These are phyloP conservation scores for Voacanga thouarsii DNA, from an alignment of 257 asterid species.

Conservation along the genomic window DNA sequence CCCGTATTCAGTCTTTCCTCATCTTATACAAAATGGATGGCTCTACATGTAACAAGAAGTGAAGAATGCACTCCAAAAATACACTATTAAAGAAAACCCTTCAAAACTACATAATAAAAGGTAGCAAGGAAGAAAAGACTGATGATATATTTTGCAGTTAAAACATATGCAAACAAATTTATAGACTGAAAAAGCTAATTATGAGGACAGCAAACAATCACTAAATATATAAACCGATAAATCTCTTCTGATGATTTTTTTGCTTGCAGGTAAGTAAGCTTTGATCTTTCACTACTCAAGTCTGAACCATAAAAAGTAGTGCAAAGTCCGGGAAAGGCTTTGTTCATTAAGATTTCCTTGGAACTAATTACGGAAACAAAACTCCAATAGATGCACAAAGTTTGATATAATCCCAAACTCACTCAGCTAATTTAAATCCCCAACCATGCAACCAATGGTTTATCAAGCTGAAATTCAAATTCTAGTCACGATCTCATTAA, in stretches of 20 bases:
- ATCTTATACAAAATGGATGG: neutral
- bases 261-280: too few relatives aligned
- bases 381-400: neutral
- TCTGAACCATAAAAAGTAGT: too few relatives aligned
- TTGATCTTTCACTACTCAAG: too few relatives aligned
- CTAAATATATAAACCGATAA: too few relatives aligned
- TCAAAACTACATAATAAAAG: neutral
- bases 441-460: neutral
- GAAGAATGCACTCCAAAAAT: neutral
- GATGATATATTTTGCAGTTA: neutral
- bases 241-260: too few relatives aligned
- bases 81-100: neutral
- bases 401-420: neutral
- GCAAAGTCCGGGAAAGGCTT: neutral
- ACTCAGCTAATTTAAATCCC: neutral
- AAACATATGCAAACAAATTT: neutral
- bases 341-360: neutral
- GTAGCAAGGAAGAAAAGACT: neutral
- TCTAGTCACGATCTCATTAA: neutral
- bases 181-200: neutral
- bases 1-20: neutral
- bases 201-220: neutral
- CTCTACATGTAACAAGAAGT: neutral
- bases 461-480: neutral
- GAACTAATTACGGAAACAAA: neutral